Evolutionary conservation across 441 rosid species (phyloP).

Genomic region (Breynia disticha): DNA sequence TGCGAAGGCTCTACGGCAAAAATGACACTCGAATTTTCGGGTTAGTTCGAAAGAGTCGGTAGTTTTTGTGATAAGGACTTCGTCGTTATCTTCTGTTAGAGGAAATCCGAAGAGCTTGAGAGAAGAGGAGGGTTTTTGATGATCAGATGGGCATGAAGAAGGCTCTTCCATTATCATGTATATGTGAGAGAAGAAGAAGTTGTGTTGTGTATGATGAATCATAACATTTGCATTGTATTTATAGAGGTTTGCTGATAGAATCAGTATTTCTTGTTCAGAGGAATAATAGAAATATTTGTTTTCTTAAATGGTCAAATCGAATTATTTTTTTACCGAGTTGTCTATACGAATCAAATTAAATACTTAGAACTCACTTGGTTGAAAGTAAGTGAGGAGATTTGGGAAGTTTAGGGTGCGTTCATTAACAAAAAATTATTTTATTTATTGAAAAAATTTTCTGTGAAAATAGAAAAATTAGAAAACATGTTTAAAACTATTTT

Average conservation of each 20-base stretch:
- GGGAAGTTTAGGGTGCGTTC: too few species aligned
- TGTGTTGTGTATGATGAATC: background rate
- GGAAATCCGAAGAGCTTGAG: slow-evolving; percentile 43
- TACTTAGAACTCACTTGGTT: too few species aligned
- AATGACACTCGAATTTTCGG: slow-evolving; percentile 47
- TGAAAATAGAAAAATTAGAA: too few species aligned
- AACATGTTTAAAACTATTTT: too few species aligned
- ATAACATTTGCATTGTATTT: background rate
- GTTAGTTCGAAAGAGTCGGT: slow-evolving; percentile 7
- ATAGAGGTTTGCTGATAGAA: background rate
- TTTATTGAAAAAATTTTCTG: too few species aligned
- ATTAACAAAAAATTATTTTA: too few species aligned
- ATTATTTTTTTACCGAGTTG: too few species aligned
- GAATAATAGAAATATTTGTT: too few species aligned
- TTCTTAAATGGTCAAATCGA: too few species aligned
- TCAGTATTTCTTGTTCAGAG: slow-evolving; percentile 2
- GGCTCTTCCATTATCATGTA: slow-evolving; percentile 23
- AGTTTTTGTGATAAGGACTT: slow-evolving; percentile 4
- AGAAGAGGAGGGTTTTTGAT: slow-evolving; percentile 17
- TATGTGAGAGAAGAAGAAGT: background rate
- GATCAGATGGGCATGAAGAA: slow-evolving; percentile 14
- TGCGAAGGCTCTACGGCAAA: slow-evolving; percentile 41
- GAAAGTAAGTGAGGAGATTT: too few species aligned
- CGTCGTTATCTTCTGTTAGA: slow-evolving; percentile 16
- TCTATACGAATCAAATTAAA: too few species aligned